Conservation (phyloP, 108 stramenopile genomes). For the Schizochytrium sp. region DNA sequence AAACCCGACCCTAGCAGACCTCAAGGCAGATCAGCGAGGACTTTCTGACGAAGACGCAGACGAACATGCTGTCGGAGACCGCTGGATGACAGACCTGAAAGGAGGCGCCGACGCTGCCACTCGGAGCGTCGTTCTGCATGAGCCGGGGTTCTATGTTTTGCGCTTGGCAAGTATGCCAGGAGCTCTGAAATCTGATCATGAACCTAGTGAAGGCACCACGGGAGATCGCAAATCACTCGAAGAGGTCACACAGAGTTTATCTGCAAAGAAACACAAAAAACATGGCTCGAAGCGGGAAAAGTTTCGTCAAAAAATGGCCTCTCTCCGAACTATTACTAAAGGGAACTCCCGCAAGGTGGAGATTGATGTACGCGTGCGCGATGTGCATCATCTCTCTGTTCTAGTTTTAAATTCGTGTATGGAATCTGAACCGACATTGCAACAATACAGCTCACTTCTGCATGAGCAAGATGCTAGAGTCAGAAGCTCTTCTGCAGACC, state of each 20-base stretch:
- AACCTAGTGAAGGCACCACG: background rate
- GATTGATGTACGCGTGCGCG: background rate
- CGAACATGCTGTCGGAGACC: background rate
- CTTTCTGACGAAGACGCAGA: background rate
- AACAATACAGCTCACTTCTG: background rate
- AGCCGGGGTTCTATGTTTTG: slow-evolving; percentile 25
- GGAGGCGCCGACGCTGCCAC: background rate
- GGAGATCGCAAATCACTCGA: background rate
- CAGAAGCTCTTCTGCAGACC: slow-evolving; percentile 10
- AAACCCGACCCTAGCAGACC: background rate
- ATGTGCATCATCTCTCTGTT: background rate
- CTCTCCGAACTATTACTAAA: background rate
- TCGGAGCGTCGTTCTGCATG: slow-evolving; percentile 10
- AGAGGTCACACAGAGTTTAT: background rate
- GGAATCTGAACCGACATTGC: background rate
- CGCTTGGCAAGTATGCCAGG: background rate
- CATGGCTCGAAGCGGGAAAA: background rate
- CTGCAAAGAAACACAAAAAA: background rate
- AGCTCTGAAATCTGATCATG: background rate
- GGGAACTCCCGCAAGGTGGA: background rate
- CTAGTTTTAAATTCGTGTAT: background rate
- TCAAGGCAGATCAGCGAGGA: background rate
- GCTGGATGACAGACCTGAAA: background rate
- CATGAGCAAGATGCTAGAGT: background rate
- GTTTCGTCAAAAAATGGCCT: background rate